Conservation (phyloP, 192 early-diverging fungal species). For the Entrophospora sp. region DNA sequence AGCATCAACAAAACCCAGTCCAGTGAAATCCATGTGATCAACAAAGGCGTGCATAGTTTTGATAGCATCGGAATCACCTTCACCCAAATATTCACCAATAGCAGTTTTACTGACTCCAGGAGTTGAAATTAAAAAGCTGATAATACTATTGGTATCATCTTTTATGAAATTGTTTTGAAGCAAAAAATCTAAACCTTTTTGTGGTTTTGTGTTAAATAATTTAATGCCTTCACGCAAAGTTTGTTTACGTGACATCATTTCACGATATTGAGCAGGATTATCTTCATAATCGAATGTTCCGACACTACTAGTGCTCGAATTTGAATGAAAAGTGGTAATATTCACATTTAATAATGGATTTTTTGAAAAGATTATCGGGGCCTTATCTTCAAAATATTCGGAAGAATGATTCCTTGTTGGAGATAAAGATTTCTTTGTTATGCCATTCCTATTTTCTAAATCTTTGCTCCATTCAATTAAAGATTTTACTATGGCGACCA, state of each 20-base stretch:
- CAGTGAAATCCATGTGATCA: conserved; percentile 73
- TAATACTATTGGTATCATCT: conserved; percentile 65
- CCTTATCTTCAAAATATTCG: conserved; percentile 14
- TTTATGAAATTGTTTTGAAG: conserved; percentile 64
- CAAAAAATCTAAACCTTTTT: conserved; percentile 78
- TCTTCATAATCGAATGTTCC: conserved; percentile 46
- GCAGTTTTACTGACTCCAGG: conserved; percentile 79
- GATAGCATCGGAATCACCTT: conserved; percentile 83
- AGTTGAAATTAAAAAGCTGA: conserved; percentile 58
- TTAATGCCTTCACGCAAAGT: conserved; percentile 65
- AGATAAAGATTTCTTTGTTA: neutral
- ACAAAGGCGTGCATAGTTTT: conserved; percentile 93
- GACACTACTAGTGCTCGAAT: conserved; percentile 27
- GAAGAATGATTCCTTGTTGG: neutral
- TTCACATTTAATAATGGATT: conserved; percentile 29
- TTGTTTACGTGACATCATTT: conserved; percentile 79
- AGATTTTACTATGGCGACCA: conserved; percentile 53
- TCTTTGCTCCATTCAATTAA: conserved; percentile 61
- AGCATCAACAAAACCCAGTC: conserved; percentile 68
- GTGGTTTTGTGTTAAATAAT: conserved; percentile 79
- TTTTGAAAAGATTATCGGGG: conserved; percentile 37
- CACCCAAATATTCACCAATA: conserved; percentile 89
- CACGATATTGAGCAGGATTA: conserved; percentile 79
- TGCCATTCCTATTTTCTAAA: conserved; percentile 21
- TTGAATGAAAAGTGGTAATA: conserved; percentile 25